These are phyloP conservation scores for Calonectria pseudoturangicola DNA, from an alignment of 2,329 filamentous ascomycete genomes.

Conservation along the genomic window DNA sequence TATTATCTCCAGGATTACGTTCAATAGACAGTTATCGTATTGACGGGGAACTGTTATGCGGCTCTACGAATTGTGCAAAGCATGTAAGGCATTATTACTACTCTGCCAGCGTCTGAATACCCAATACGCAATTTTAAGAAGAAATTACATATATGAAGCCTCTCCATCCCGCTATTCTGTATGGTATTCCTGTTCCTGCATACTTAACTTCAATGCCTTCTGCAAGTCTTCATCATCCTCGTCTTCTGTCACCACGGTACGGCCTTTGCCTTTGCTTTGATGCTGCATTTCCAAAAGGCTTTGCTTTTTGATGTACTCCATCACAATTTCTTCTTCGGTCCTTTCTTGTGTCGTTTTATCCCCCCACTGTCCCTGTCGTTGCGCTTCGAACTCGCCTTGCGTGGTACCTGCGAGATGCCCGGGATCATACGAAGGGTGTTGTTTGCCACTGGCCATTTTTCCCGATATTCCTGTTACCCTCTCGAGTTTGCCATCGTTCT, in stretches of 20 bases:
- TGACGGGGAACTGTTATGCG: too few species aligned
- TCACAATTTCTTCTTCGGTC: slow-evolving; percentile 79
- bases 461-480: slow-evolving; percentile 60
- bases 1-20: too few species aligned
- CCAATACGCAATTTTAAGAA: neutral
- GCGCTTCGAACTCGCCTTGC: slow-evolving; percentile 64
- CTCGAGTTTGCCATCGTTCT: slow-evolving; percentile 54
- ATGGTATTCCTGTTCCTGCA: neutral
- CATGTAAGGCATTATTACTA: too few species aligned
- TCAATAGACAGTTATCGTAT: too few species aligned
- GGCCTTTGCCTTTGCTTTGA: slow-evolving; percentile 42
- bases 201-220: slow-evolving; percentile 60
- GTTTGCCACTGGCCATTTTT: neutral
- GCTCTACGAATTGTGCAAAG: too few species aligned
- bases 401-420: slow-evolving; percentile 43
- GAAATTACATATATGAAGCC: neutral
- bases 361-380: slow-evolving; percentile 54
- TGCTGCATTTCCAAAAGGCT: slow-evolving; percentile 76
- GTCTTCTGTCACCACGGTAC: slow-evolving; percentile 22
- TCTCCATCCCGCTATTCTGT: neutral
- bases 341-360: slow-evolving; percentile 61
- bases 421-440: slow-evolving; percentile 17
- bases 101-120: too few species aligned
- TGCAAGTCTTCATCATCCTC: neutral
- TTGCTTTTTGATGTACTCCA: slow-evolving; percentile 84